Evolutionary conservation across 2,329 filamentous ascomycete species (phyloP).

Genomic region (Aspergillus sp.): DNA sequence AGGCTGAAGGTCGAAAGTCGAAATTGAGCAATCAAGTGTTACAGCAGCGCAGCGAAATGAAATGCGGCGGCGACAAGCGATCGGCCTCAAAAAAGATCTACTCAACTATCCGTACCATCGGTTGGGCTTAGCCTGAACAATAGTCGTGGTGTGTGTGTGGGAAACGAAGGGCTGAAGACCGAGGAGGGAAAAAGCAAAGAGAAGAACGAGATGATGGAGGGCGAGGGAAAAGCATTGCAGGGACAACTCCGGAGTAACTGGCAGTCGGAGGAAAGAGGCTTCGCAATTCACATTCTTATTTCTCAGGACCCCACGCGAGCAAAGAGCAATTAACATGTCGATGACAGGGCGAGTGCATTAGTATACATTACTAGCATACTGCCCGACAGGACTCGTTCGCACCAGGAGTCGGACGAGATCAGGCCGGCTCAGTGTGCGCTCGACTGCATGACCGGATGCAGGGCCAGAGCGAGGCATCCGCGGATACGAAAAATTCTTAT

Average conservation of each 20-base stretch:
- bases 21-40: not conserved
- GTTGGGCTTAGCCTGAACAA: slow-evolving; percentile 3
- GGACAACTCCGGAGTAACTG: not conserved
- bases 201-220: not conserved
- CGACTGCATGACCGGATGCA: not conserved
- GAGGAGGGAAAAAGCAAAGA: slow-evolving; percentile 15
- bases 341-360: slow-evolving; percentile 4
- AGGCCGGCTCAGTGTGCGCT: not conserved
- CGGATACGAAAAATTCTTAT: slow-evolving; percentile 6
- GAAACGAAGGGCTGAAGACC: slow-evolving; percentile 4
- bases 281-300: slow-evolving; percentile 6
- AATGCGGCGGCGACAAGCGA: not conserved
- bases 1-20: not conserved
- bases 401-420: not conserved
- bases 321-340: slow-evolving; percentile 13
- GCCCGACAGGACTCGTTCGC: too few species aligned
- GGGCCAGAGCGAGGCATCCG: slow-evolving; percentile 2
- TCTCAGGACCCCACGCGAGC: slow-evolving; percentile 12
- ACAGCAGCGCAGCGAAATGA: not conserved
- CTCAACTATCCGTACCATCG: not conserved
- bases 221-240: slow-evolving; percentile 5
- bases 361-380: not conserved
- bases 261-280: not conserved
- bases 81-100: slow-evolving; percentile 1
- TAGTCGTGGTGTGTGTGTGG: not conserved